A percentile compares a stretch with the other conserved stretches of the same genome.
Evolutionary conservation across 129 eudicot species (phyloP).

Genomic region (Logfia minima): DNA sequence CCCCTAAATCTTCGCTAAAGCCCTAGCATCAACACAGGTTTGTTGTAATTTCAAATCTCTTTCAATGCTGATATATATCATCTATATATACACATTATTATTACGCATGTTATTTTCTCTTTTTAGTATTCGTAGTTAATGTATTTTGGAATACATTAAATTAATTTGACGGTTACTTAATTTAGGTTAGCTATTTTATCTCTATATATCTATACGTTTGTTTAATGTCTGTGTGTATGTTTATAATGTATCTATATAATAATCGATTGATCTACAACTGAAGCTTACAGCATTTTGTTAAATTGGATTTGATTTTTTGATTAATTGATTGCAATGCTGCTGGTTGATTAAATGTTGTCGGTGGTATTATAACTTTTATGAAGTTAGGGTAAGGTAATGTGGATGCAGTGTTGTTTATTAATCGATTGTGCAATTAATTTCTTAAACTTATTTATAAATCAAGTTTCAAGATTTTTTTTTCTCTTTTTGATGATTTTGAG

Average conservation of each 20-base stretch:
- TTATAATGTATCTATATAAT: not conserved
- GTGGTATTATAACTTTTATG: not conserved
- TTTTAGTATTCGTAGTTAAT: not conserved
- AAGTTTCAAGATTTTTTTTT: not conserved
- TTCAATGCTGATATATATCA: conserved; percentile 21
- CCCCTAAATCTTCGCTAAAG: conserved; percentile 38
- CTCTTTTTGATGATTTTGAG: not conserved
- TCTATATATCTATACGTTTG: not conserved
- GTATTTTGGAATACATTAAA: not conserved
- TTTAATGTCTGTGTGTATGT: not conserved
- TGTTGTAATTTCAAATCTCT: conserved; percentile 19
- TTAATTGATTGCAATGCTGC: conserved; percentile 31
- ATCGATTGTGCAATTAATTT: not conserved
- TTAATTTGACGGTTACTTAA: conserved; percentile 34
- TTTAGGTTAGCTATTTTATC: conserved; percentile 18
- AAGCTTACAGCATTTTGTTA: not conserved
- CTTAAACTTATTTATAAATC: not conserved
- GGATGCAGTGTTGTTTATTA: not conserved
- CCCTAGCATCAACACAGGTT: conserved; percentile 33
- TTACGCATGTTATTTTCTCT: not conserved
- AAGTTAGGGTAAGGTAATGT: not conserved
- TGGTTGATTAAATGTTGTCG: conserved; percentile 8
- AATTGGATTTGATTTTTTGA: conserved; percentile 7
- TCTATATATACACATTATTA: too few species aligned
- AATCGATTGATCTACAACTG: conserved; percentile 12